A percentile compares a stretch with the other conserved stretches of the same genome.
Conservation (phyloP, 2,329 filamentous ascomycete species). For the Talaromyces verruculosus region DNA sequence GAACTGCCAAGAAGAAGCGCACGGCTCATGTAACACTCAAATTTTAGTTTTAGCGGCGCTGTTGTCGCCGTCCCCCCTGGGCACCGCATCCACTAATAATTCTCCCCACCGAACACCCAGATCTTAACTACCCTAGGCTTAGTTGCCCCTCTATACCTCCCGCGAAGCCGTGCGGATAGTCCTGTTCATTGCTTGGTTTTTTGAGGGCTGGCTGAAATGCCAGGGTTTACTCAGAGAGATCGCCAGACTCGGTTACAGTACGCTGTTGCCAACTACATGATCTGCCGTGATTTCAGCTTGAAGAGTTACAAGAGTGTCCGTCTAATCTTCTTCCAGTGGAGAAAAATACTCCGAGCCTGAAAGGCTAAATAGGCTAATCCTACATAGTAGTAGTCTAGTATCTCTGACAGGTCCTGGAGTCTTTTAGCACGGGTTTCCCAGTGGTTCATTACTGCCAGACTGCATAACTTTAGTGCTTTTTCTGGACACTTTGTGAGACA, state of each 20-base stretch:
- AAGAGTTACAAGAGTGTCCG: neutral
- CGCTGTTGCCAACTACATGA: neutral
- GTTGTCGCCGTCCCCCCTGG: neutral
- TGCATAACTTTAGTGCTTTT: neutral
- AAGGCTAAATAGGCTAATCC: neutral
- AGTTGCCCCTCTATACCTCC: constrained; percentile 10
- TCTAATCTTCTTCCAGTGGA: neutral
- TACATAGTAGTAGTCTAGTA: too few species aligned
- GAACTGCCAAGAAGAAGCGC: neutral
- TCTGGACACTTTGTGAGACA: neutral
- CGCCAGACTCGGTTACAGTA: neutral
- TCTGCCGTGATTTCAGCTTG: neutral
- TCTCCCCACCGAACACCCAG: neutral
- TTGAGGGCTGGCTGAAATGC: constrained; percentile 16
- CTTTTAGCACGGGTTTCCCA: neutral
- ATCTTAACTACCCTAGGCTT: constrained; percentile 9
- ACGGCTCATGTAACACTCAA: neutral
- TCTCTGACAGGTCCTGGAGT: neutral
- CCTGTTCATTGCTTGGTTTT: neutral
- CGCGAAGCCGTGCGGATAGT: neutral
- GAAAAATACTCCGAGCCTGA: constrained; percentile 8
- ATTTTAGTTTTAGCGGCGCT: neutral
- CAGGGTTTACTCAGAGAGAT: neutral
- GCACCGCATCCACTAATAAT: neutral
- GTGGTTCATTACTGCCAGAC: neutral